phyloP scores from a whole-genome alignment of 129 eudicot genomes.

The Lonicera japonica region DNA sequence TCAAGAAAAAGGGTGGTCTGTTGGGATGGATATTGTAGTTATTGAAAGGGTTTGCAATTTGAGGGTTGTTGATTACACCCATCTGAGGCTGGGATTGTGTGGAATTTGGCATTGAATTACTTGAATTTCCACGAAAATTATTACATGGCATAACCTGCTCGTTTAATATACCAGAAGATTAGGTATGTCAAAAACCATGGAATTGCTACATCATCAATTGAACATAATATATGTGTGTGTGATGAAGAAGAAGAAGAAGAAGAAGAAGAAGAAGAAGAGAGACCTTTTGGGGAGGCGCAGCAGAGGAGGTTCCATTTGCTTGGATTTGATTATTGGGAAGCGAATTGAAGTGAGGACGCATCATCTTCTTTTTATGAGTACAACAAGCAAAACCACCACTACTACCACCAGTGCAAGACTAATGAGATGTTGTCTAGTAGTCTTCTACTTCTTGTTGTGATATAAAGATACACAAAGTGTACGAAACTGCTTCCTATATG shows the following conservation, averaged over 20 bases:
- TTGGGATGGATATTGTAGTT: constrained; percentile 7
- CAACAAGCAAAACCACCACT: no score
- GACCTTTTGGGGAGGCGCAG: constrained; percentile 5
- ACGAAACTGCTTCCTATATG: no score
- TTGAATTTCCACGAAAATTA: constrained; percentile 6
- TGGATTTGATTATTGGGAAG: not conserved
- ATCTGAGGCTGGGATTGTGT: constrained; percentile 17
- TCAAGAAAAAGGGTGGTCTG: no score
- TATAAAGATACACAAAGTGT: no score
- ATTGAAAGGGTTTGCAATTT: constrained; percentile 15
- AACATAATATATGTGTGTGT: no score
- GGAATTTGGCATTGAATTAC: constrained; percentile 8
- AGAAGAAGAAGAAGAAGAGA: not conserved
- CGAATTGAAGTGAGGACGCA: constrained; percentile 13
- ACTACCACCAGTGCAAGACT: no score
- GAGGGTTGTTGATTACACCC: constrained; percentile 25
- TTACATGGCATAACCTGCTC: constrained; percentile 14
- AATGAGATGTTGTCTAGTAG: no score
- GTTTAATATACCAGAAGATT: not conserved
- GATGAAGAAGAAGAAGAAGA: not conserved
- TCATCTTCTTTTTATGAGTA: no score
- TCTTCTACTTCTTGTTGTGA: no score
- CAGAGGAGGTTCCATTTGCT: not conserved
- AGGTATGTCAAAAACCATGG: not conserved
- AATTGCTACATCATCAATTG: not conserved